A percentile compares a stretch with the other conserved stretches of the same genome.
These are phyloP conservation scores for Hyparrhenia diplandra DNA, from an alignment of 176 grass and related monocot species.

Conservation along the genomic window DNA sequence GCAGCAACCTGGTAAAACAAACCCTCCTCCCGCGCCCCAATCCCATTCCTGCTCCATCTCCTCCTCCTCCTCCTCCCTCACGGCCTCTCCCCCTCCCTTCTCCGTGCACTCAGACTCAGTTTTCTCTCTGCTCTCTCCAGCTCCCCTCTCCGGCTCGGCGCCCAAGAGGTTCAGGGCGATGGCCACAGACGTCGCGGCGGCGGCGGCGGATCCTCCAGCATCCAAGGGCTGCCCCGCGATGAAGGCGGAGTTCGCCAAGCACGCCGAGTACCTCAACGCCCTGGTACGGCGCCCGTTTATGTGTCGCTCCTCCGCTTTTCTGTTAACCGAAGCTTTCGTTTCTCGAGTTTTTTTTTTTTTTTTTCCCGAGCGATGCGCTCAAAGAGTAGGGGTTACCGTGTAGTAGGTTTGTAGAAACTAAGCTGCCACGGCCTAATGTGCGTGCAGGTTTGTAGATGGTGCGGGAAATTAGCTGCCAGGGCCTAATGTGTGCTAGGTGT, in stretches of 20 bases:
- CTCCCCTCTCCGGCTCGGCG: slow-evolving; percentile 11
- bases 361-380: neutral
- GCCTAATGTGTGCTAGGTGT: slow-evolving; percentile 9
- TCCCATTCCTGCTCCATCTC: neutral
- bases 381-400: neutral
- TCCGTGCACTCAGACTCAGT: neutral
- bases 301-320: neutral
- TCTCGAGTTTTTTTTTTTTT: neutral
- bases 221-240: slow-evolving; percentile 28
- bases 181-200: slow-evolving; percentile 23
- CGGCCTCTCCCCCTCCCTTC: neutral
- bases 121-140: neutral
- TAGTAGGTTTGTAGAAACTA: neutral
- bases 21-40: neutral
- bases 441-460: too few species aligned
- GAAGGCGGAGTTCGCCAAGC: slow-evolving; percentile 44
- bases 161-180: slow-evolving; percentile 42
- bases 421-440: too few species aligned
- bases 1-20: slow-evolving; percentile 34
- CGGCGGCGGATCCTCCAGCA: neutral
- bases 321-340: neutral
- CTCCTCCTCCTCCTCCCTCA: neutral
- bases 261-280: slow-evolving; percentile 47
- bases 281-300: slow-evolving; percentile 15
- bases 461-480: neutral